A percentile compares a stretch with the other conserved stretches of the same genome.
These are phyloP conservation scores for Marchantia paleacea DNA, from an alignment of 225 moss, liverwort and hornwort species.

Conservation along the genomic window DNA sequence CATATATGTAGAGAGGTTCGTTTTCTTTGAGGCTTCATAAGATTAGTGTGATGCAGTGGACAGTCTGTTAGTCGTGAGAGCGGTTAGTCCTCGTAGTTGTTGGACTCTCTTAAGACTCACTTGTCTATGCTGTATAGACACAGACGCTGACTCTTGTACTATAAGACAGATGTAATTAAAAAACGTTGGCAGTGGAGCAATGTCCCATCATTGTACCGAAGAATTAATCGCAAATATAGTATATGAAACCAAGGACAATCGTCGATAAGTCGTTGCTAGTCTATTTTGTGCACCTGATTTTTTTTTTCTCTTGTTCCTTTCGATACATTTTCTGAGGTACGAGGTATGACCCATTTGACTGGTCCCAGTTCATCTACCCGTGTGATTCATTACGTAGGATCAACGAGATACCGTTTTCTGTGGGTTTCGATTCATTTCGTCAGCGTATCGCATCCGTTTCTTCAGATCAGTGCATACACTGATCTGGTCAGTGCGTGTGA, in stretches of 20 bases:
- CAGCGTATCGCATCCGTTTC: too few species aligned
- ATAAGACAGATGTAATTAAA: slow-evolving; percentile 23
- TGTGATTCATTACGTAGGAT: too few species aligned
- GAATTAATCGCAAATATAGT: not conserved
- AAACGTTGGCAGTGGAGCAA: slow-evolving; percentile 4
- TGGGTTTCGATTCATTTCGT: too few species aligned
- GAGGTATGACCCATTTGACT: too few species aligned
- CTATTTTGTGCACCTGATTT: too few species aligned
- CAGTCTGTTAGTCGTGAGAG: slow-evolving; percentile 20
- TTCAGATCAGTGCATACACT: too few species aligned
- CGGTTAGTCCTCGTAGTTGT: not conserved
- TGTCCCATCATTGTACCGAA: not conserved
- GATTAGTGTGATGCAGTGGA: slow-evolving; percentile 17
- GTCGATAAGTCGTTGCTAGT: too few species aligned
- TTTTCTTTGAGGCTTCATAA: slow-evolving; percentile 16
- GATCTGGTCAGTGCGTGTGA: too few species aligned
- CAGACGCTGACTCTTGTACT: slow-evolving; percentile 12
- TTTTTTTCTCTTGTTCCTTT: too few species aligned
- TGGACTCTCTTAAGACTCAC: not conserved
- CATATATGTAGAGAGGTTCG: slow-evolving; percentile 25
- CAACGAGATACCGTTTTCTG: too few species aligned
- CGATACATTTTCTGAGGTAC: too few species aligned
- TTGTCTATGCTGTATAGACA: slow-evolving; percentile 16
- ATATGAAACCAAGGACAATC: not conserved
- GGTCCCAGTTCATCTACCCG: too few species aligned